Conservation (phyloP, 495 filamentous ascomycete genomes). For the Tetracladium marchalianum region DNA sequence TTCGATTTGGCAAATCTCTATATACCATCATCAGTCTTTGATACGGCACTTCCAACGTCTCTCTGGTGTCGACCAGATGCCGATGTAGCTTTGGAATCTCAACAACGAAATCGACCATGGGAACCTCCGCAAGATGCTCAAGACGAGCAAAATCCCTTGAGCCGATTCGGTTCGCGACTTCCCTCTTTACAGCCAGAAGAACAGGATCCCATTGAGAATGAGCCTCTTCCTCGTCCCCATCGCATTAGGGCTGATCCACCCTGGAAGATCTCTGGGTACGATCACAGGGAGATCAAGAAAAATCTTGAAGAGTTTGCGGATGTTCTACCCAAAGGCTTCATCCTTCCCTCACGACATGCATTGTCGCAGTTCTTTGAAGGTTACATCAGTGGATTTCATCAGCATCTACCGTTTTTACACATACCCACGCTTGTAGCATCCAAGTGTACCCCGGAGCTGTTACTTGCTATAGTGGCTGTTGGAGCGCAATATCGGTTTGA, state of each 20-base stretch:
- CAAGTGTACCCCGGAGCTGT: constrained; percentile 44
- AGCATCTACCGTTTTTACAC: constrained; percentile 61
- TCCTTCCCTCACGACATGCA: constrained; percentile 53
- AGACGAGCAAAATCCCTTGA: constrained; percentile 41
- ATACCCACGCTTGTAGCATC: constrained; percentile 49
- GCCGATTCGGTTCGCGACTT: constrained; percentile 58
- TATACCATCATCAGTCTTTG: constrained; percentile 36
- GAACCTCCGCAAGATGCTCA: constrained; percentile 21
- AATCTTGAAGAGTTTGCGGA: constrained; percentile 57
- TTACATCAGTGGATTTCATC: constrained; percentile 57
- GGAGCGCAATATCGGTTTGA: constrained; percentile 65
- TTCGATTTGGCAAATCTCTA: constrained; percentile 33
- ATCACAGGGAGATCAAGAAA: constrained; percentile 51
- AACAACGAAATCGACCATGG: constrained; percentile 17
- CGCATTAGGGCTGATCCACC: constrained; percentile 29
- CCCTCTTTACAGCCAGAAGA: constrained; percentile 58
- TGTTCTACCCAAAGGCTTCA: constrained; percentile 56
- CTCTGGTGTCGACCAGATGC: constrained; percentile 29
- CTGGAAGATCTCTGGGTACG: constrained; percentile 56
- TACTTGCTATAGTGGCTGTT: constrained; percentile 54
- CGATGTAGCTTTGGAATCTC: not conserved
- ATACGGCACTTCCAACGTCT: constrained; percentile 34
- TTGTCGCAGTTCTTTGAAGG: constrained; percentile 56
- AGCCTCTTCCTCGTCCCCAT: constrained; percentile 31
- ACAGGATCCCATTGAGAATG: constrained; percentile 43